Evolutionary conservation across 2,329 filamentous ascomycete genomes (phyloP).

Genomic region (Monosporascus ibericus): DNA sequence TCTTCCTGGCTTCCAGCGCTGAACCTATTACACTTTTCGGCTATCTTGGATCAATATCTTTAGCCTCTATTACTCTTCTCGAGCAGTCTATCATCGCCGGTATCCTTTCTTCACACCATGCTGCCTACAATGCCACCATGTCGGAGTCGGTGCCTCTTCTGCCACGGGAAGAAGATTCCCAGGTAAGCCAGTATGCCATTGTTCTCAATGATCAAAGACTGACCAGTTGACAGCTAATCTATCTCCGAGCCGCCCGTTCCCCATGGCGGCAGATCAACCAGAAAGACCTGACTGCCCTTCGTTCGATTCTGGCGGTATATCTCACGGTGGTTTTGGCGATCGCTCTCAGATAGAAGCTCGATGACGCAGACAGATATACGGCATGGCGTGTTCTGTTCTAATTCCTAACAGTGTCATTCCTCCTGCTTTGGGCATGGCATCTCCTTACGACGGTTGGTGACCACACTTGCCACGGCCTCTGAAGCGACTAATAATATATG

Average conservation of each 20-base stretch:
- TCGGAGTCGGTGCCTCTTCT: conserved; percentile 23
- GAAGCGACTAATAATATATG: neutral
- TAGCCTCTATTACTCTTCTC: neutral
- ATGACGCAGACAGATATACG: conserved; percentile 31
- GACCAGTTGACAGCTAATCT: conserved; percentile 37
- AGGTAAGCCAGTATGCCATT: conserved; percentile 19
- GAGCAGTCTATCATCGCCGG: neutral
- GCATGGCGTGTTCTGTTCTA: conserved; percentile 41
- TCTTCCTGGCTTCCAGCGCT: neutral
- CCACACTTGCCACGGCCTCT: too few species aligned
- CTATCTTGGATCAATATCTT: neutral
- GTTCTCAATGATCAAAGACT: conserved; percentile 1
- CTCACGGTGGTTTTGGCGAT: conserved; percentile 35
- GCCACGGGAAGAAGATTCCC: conserved; percentile 20
- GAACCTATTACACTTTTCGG: neutral
- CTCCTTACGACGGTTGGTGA: conserved; percentile 39
- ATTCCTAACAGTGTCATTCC: conserved; percentile 40
- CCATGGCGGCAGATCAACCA: conserved; percentile 43
- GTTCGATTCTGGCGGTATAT: conserved; percentile 37
- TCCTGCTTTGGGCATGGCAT: conserved; percentile 39
- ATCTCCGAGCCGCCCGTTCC: conserved; percentile 45
- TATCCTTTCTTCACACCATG: neutral
- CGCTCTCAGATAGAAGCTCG: conserved; percentile 40
- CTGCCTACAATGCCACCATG: conserved; percentile 11
- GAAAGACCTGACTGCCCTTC: conserved; percentile 37